Evolutionary conservation across 2,329 filamentous ascomycete species (phyloP).

Genomic region (Venturia effusa): DNA sequence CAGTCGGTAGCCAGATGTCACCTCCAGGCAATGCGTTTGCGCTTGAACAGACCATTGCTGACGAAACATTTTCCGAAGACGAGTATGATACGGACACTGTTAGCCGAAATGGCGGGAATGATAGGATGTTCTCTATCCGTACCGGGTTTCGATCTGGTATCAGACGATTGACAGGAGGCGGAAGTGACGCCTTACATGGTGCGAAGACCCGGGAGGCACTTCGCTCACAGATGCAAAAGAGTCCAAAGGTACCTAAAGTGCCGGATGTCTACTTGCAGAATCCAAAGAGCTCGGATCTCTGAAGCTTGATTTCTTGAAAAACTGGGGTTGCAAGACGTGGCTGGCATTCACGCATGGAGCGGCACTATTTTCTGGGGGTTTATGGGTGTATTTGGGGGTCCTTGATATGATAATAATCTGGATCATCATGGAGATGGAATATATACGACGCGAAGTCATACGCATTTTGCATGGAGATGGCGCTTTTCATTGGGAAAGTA

Average conservation of each 20-base stretch:
- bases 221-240: constrained; percentile 25
- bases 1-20: constrained; percentile 41
- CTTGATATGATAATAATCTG: not conserved
- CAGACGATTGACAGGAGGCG: constrained; percentile 50
- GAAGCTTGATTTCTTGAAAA: not conserved
- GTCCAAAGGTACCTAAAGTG: constrained; percentile 38
- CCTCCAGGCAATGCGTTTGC: constrained; percentile 25
- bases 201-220: constrained; percentile 26
- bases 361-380: not conserved
- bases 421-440: not conserved
- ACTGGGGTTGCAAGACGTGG: not conserved
- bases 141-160: constrained; percentile 39
- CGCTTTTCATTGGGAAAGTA: not conserved
- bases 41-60: constrained; percentile 56
- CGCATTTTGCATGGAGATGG: not conserved
- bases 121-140: constrained; percentile 14
- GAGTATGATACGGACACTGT: constrained; percentile 44
- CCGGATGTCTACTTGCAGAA: constrained; percentile 32
- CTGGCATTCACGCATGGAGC: not conserved
- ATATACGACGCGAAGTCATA: not conserved
- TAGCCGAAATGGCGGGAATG: not conserved
- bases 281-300: constrained; percentile 22
- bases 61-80: constrained; percentile 67
- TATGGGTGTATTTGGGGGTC: not conserved
- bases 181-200: constrained; percentile 29